Base-by-base conservation (phyloP, 2,329 filamentous ascomycete species). In the Helminthosporium solani region DNA sequence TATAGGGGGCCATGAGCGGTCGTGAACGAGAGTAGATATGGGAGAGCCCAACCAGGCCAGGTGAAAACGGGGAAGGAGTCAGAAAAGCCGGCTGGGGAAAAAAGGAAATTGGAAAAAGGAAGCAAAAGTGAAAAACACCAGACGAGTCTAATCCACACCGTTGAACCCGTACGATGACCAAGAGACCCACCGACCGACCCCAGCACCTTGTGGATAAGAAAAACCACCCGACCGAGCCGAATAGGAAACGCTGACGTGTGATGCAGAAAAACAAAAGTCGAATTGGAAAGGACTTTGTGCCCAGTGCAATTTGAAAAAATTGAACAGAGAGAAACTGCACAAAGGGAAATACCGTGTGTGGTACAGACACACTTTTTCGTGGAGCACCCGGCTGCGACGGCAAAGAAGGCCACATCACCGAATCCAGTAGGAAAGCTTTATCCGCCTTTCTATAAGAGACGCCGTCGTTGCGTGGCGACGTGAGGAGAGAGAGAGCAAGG, bases 401-500 rank as follows among this genome's bases (percentile, higher is more conserved):
- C 23, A 9, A 6, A 5, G 9, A 25, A 5, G 6, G 23, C 23
- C 23, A 25, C 23, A 12, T 31, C 28, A 12, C 28, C 28, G 12
- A 31, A 31, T 5, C 28, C 28, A 12, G 28, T 31, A 31, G 28
- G 23, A 38, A 23, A 38, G 8, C 16, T 21, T 21, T 56, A 48
- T 53, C 57, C 52, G 54, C 58, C 58, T 58, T 57, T 70, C 64
- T 70, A 68, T 54, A 49, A n/a, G n/a, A n/a, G 47, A 49, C 56
- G 60, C 53, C 57, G 58, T 58, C 59, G 44, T 49, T 50, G 58
- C 33, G 19, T 20, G 33, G 53, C 68, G 47, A 66, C 54, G 50
- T 68, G 44, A 62, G 42, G 50, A 64, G 57, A 52, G 59, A 55
- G 50, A 21, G 52, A 52, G 51, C 56, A 47, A 47, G 49, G 53